Base-by-base conservation (phyloP, 176 grass and related monocot species). In the Carex littledalei region DNA sequence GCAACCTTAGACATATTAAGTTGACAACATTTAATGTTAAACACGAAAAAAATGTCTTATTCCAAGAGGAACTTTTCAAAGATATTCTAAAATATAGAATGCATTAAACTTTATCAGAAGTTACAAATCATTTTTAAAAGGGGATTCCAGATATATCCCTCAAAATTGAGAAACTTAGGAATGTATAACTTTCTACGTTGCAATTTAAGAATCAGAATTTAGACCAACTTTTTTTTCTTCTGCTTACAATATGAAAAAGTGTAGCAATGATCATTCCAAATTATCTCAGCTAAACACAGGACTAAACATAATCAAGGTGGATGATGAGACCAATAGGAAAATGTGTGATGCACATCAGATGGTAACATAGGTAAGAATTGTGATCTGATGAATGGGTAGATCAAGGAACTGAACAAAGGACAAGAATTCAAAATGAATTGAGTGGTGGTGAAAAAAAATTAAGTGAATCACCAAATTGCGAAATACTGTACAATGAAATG, bases 1-100 rank as follows among this genome's bases (percentile, higher is more conserved):
- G 93, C 90, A 89, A 99, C 91, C 95, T 98, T 81, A 80, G 85
- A 85, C 18, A 54, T 75, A 47, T 63, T 41, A 80, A 60, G 54
- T 87, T 78, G 50, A 78, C 14, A 78, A 17, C 2, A 78, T 6
- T 78, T 78, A 72, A 12, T 56, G 24, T n/a, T n/a, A n/a, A n/a
- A n/a, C n/a, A n/a, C n/a, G n/a, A n/a, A n/a, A n/a, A n/a, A n/a
- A n/a, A n/a, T n/a, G n/a, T n/a, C n/a, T n/a, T n/a, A n/a, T n/a
- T n/a, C n/a, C n/a, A n/a, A n/a, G n/a, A n/a, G n/a, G n/a, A n/a
- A n/a, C n/a, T n/a, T n/a, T n/a, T n/a, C n/a, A 26, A 21, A 54
- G 9, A 54, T 31, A 16, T 8, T 78, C 24, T 31, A 56, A 32
- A 56, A 31, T 56, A 3, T 18, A 56, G 8, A 55, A 78, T 78